phyloP scores from a whole-genome alignment of 331 rosid genomes.

The Erythrophleum ivorense region DNA sequence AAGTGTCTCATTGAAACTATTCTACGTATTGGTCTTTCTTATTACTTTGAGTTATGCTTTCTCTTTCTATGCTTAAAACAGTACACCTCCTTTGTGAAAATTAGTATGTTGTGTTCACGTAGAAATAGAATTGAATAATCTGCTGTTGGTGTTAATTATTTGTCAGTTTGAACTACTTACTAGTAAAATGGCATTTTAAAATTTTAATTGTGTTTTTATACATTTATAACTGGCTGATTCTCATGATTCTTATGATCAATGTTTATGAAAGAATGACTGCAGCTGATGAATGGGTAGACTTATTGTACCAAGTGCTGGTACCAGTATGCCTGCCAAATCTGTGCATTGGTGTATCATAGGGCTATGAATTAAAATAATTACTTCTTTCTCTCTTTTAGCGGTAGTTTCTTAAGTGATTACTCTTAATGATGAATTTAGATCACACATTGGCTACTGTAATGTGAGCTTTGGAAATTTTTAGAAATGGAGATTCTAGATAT shows the following conservation, averaged over 20 bases:
- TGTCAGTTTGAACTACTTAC: not conserved
- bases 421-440: not conserved
- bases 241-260: not conserved
- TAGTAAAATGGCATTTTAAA: not conserved
- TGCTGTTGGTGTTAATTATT: not conserved
- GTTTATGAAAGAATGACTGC: not conserved
- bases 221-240: not conserved
- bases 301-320: not conserved
- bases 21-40: not conserved
- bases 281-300: not conserved
- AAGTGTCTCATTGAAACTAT: conserved; percentile 32
- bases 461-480: conserved; percentile 10
- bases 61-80: not conserved
- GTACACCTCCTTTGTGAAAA: not conserved
- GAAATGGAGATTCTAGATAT: not conserved
- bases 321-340: not conserved
- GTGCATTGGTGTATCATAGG: not conserved
- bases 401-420: not conserved
- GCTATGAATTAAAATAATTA: not conserved
- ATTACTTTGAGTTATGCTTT: not conserved
- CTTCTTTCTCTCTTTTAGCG: not conserved
- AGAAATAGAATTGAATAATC: not conserved
- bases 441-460: not conserved
- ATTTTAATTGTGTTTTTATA: not conserved
- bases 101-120: not conserved